phyloP scores from a whole-genome alignment of 2,329 filamentous ascomycete genomes.

The Metarhizium brunneum region DNA sequence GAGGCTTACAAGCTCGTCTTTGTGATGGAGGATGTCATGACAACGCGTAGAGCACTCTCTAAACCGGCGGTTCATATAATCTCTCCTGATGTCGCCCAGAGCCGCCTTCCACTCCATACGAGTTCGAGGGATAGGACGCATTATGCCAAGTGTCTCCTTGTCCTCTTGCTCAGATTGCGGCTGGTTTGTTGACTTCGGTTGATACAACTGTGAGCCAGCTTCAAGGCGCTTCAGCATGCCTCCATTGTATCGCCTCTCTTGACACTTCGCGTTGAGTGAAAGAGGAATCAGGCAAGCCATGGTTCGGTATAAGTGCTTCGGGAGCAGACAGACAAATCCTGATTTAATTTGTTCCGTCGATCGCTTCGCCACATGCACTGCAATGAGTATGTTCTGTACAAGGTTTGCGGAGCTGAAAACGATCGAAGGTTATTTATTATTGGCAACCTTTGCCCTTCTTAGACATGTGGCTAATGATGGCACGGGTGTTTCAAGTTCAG shows the following conservation, averaged over 20 bases:
- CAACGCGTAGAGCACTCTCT: slow-evolving; percentile 44
- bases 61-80: slow-evolving; percentile 41
- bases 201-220: neutral
- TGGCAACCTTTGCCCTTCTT: neutral
- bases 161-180: neutral
- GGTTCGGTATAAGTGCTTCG: neutral
- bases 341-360: neutral
- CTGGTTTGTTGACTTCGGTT: neutral
- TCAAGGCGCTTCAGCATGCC: neutral
- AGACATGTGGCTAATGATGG: slow-evolving; percentile 2
- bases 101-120: slow-evolving; percentile 40
- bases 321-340: neutral
- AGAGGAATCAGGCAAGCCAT: slow-evolving; percentile 25
- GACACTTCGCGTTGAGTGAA: slow-evolving; percentile 13
- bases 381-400: neutral
- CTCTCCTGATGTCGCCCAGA: slow-evolving; percentile 43
- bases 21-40: slow-evolving; percentile 40
- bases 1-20: slow-evolving; percentile 33
- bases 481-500: slow-evolving; percentile 5
- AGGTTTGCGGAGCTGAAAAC: neutral
- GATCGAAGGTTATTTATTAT: neutral
- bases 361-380: neutral
- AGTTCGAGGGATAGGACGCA: slow-evolving; percentile 25
- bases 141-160: neutral
- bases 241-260: slow-evolving; percentile 1